Evolutionary conservation across 1,284 basidiomycete genomes (phyloP).

Genomic region (Cutaneotrichosporon sp.): DNA sequence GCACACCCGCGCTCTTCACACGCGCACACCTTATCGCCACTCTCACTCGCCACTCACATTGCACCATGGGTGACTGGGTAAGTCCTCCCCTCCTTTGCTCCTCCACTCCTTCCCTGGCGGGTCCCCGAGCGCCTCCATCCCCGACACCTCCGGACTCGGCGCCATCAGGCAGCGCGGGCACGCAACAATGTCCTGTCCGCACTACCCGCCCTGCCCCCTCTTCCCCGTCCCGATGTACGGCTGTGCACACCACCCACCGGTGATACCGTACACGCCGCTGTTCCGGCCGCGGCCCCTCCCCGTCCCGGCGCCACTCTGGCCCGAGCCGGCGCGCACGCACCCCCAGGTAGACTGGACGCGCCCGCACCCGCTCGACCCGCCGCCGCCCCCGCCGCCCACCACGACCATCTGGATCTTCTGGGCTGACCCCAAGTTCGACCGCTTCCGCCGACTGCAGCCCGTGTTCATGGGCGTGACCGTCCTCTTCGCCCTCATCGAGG

Average conservation of each 20-base stretch:
- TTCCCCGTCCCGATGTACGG: not conserved
- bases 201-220: not conserved
- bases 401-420: not conserved
- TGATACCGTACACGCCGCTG: not conserved
- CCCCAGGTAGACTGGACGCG: not conserved
- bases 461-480: slow-evolving; percentile 45
- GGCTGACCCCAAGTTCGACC: slow-evolving; percentile 5
- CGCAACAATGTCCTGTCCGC: not conserved
- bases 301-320: not conserved
- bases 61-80: not conserved
- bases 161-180: not conserved
- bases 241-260: not conserved
- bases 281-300: not conserved
- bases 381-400: not conserved
- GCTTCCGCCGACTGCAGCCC: slow-evolving; percentile 47
- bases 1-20: not conserved
- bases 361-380: not conserved
- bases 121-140: not conserved
- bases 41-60: not conserved
- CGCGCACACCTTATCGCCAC: not conserved
- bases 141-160: not conserved
- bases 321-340: not conserved
- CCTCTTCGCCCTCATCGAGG: slow-evolving; percentile 50
- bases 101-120: not conserved
- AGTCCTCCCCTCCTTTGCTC: not conserved